Base-by-base conservation (phyloP, 164 flowering plant genomes). In the Tetracentron sinense region DNA sequence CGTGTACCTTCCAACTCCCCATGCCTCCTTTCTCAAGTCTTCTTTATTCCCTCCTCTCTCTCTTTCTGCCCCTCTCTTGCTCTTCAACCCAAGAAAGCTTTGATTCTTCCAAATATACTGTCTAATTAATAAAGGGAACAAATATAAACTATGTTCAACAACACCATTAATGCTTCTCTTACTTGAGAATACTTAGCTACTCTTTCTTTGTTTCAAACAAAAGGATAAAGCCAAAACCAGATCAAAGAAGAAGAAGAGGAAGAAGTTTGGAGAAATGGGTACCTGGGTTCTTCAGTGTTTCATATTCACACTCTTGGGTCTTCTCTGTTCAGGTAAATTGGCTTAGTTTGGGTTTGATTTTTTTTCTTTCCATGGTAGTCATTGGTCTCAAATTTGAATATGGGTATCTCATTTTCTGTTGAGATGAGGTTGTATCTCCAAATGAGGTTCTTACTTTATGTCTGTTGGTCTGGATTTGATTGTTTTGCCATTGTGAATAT, bases 321-420 rank as follows among this genome's bases (percentile, higher is more conserved):
- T 77, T 60, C n/a, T 81, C 42, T 58, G 61, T 63, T 72, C 87
- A 83, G 87, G 90, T 85, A 33, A 80, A 61, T 54, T 22, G n/a
- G n/a, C 51, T 16, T 16, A 22, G 21, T 52, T 38, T 38, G 44
- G 8, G 14, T 8, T 38, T 10, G 8, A 4, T 23, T 30, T 48
- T 14, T 29, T 29, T 59, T 0, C 10, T 61, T 16, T 54, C 19
- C 4, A 26, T 31, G 21, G 11, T n/a, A 62, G 21, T 44, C 27
- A 38, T 38, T 38, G 44, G 44, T 38, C 14, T 38, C 15, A 38
- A 38, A 38, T 8, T 38, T 38, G 8, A 4, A 4, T 38, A 38
- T 10, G 5, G 44, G 44, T 4, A 38, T 38, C 5, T 38, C 44
- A 38, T 38, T 38, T 38, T 38, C 44, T 10, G 44, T 38, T 12